These are phyloP conservation scores for Entomortierella parvispora DNA, from an alignment of 192 early-diverging fungal species.

Conservation along the genomic window DNA sequence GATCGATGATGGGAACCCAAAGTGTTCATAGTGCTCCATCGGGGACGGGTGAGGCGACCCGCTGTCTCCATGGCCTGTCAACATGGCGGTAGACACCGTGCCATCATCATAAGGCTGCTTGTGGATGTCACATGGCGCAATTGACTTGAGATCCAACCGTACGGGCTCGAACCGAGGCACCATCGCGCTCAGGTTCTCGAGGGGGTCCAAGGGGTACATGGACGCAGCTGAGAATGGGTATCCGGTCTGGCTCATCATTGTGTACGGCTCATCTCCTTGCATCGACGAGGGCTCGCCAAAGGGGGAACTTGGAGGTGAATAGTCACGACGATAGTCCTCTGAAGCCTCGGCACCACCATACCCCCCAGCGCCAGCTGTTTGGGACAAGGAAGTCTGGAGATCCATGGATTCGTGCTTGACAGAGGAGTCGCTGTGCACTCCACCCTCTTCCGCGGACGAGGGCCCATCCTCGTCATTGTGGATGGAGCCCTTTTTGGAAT, in stretches of 20 bases:
- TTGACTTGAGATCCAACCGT: conserved; percentile 25
- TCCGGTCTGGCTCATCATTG: conserved; percentile 6
- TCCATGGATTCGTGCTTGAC: not conserved
- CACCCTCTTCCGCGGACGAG: not conserved
- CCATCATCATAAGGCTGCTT: conserved; percentile 7
- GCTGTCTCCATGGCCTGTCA: not conserved
- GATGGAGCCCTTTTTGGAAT: conserved; percentile 61
- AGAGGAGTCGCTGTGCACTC: conserved; percentile 1
- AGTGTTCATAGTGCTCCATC: conserved; percentile 15
- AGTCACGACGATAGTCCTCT: conserved; percentile 1
- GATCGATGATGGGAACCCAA: conserved; percentile 9
- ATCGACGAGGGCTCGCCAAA: not conserved
- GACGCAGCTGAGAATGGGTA: conserved; percentile 14
- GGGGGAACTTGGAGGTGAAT: conserved; percentile 8
- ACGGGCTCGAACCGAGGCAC: conserved; percentile 19
- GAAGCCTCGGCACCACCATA: too few species aligned
- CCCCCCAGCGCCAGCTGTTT: not conserved
- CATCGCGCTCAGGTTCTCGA: conserved; percentile 17
- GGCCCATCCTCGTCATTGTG: conserved; percentile 1
- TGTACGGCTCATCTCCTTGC: conserved; percentile 6
- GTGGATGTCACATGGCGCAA: conserved; percentile 24
- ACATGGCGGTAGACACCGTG: not conserved
- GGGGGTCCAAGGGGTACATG: conserved; percentile 14
- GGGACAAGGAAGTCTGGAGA: too few species aligned
- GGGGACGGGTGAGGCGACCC: conserved; percentile 19